Evolutionary conservation across 768 basidiomycete genomes (phyloP).

Genomic region (Leccinum broughii): DNA sequence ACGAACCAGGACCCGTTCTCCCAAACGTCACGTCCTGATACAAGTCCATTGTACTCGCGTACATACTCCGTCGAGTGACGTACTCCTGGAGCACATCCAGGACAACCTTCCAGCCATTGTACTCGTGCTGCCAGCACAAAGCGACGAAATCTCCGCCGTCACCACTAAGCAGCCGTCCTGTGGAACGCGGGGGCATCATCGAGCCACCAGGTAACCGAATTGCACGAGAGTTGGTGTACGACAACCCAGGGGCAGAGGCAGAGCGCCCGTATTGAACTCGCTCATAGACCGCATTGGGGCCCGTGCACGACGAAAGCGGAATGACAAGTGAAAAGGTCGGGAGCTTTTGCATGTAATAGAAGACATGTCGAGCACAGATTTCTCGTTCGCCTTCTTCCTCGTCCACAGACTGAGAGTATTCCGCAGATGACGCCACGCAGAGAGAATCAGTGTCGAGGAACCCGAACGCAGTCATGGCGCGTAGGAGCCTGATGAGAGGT

Average conservation of each 20-base stretch:
- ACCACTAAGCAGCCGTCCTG: slow-evolving; percentile 69
- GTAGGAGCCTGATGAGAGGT: slow-evolving; percentile 68
- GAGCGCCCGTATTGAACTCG: slow-evolving; percentile 57
- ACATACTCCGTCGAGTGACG: slow-evolving; percentile 56
- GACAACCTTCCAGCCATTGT: slow-evolving; percentile 85
- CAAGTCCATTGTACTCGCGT: slow-evolving; percentile 39
- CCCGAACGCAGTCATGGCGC: slow-evolving; percentile 74
- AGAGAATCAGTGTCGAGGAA: slow-evolving; percentile 75
- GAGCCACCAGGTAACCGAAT: slow-evolving; percentile 78
- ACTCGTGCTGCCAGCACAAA: slow-evolving; percentile 77
- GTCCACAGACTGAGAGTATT: slow-evolving; percentile 42
- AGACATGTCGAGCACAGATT: slow-evolving; percentile 68
- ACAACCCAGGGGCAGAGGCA: slow-evolving; percentile 47
- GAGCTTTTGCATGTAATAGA: slow-evolving; percentile 71
- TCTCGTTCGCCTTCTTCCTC: slow-evolving; percentile 48
- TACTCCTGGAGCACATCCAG: slow-evolving; percentile 81
- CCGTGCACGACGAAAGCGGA: slow-evolving; percentile 58
- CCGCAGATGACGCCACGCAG: slow-evolving; percentile 44
- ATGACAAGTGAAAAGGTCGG: slow-evolving; percentile 76
- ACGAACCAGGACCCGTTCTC: slow-evolving; percentile 38
- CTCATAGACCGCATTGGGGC: slow-evolving; percentile 73
- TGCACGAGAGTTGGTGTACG: slow-evolving; percentile 65
- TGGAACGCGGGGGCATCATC: slow-evolving; percentile 61
- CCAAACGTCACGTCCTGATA: slow-evolving; percentile 58
- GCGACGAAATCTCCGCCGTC: slow-evolving; percentile 66